Evolutionary conservation across 305 asterid species (phyloP).

Genomic region (Fraxinus baroniana): DNA sequence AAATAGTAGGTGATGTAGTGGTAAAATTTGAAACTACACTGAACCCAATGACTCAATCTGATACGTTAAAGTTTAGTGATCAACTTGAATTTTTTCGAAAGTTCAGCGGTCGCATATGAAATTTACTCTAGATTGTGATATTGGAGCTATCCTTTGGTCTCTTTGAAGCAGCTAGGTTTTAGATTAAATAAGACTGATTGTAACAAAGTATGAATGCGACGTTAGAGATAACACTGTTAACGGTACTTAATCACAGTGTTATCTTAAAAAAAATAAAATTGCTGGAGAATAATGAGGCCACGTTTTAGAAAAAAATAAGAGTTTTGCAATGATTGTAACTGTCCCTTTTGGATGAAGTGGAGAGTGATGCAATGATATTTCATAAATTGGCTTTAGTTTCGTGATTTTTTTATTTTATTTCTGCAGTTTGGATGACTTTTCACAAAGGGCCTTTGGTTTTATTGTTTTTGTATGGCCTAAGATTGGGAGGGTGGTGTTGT

Average conservation of each 20-base stretch:
- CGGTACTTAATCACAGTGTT: neutral
- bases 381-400: conserved; percentile 8
- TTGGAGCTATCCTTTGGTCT: neutral
- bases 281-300: conserved; percentile 29
- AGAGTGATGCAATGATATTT: conserved; percentile 9
- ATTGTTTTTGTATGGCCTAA: conserved; percentile 17
- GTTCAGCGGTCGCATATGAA: neutral
- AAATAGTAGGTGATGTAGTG: neutral
- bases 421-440: conserved; percentile 21
- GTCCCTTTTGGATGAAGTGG: conserved; percentile 8
- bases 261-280: neutral
- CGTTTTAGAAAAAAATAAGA: conserved; percentile 28
- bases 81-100: neutral
- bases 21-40: no score
- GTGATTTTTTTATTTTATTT: neutral
- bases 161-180: neutral
- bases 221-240: neutral
- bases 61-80: neutral
- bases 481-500: conserved; percentile 1
- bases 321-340: conserved; percentile 40
- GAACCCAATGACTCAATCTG: neutral
- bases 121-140: neutral
- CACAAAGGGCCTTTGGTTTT: conserved; percentile 20
- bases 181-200: no score
- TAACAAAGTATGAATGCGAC: neutral